These are phyloP conservation scores for Candida sphagnicola DNA, from an alignment of 805 yeast species.

Conservation along the genomic window DNA sequence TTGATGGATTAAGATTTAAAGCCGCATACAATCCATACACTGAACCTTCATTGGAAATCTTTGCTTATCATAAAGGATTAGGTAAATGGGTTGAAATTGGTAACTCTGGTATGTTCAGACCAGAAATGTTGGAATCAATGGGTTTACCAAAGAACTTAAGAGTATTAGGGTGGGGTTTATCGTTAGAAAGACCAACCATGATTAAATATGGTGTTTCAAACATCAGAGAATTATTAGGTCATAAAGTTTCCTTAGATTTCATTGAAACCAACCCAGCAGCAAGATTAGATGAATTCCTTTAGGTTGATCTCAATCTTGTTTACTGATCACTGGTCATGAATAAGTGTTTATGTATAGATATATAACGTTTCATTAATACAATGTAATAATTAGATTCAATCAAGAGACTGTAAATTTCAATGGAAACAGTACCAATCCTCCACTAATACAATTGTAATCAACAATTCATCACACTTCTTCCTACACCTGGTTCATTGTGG, in stretches of 20 bases:
- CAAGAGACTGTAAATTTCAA: no score
- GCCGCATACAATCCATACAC: constrained; percentile 99
- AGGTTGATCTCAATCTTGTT: no score
- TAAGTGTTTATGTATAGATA: no score
- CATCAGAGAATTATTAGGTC: constrained; percentile 95
- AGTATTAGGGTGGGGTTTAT: constrained; percentile 96
- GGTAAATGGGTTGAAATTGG: constrained; percentile 99
- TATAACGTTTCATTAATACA: no score
- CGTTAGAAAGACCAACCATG: constrained; percentile 98
- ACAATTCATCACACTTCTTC: no score
- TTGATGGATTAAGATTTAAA: constrained; percentile 89
- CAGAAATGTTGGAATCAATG: constrained; percentile 98
- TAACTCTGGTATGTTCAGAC: constrained; percentile 99
- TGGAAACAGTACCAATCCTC: no score
- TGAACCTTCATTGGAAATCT: constrained; percentile 97
- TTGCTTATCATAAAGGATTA: constrained; percentile 92
- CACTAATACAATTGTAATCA: no score
- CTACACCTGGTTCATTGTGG: no score
- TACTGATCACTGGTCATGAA: no score
- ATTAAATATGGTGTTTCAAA: constrained; percentile 94
- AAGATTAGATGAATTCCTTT: constrained; percentile 66
- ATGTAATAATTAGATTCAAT: no score
- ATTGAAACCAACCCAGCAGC: constrained; percentile 97
- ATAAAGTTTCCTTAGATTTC: constrained; percentile 91
- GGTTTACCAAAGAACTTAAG: constrained; percentile 93